These are phyloP conservation scores for Brassica carinata DNA, from an alignment of 345 rosid species.

Conservation along the genomic window DNA sequence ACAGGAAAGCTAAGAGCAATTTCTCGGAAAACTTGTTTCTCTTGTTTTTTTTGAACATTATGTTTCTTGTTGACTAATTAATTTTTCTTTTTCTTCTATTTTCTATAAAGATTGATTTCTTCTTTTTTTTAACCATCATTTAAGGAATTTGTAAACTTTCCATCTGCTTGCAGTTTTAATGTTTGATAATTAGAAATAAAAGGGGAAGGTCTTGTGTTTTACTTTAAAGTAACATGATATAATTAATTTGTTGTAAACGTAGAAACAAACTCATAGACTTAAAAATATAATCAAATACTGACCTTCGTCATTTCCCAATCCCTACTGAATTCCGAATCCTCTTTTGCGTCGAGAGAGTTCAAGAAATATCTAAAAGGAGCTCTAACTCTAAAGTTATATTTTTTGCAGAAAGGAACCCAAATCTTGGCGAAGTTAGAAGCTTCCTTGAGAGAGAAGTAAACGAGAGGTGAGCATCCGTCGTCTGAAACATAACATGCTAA, in stretches of 20 bases:
- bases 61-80: background rate
- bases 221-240: background rate
- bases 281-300: background rate
- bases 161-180: background rate
- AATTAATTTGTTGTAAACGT: background rate
- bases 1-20: background rate
- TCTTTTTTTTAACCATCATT: background rate
- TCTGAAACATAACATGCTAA: constrained; percentile 63
- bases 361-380: constrained; percentile 73
- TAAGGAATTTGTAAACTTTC: background rate
- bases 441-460: constrained; percentile 59
- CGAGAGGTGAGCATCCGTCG: constrained; percentile 62
- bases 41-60: background rate
- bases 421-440: constrained; percentile 63
- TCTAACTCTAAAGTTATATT: constrained; percentile 51
- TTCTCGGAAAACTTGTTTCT: background rate
- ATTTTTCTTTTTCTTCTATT: background rate
- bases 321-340: constrained; percentile 47
- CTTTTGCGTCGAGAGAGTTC: background rate
- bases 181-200: background rate
- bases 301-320: constrained; percentile 62
- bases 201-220: background rate
- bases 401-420: constrained; percentile 80
- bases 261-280: background rate
- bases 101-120: background rate